These are phyloP conservation scores for Deuterostichococcus epilithicus DNA, from an alignment of 139 green algal species.

Conservation along the genomic window DNA sequence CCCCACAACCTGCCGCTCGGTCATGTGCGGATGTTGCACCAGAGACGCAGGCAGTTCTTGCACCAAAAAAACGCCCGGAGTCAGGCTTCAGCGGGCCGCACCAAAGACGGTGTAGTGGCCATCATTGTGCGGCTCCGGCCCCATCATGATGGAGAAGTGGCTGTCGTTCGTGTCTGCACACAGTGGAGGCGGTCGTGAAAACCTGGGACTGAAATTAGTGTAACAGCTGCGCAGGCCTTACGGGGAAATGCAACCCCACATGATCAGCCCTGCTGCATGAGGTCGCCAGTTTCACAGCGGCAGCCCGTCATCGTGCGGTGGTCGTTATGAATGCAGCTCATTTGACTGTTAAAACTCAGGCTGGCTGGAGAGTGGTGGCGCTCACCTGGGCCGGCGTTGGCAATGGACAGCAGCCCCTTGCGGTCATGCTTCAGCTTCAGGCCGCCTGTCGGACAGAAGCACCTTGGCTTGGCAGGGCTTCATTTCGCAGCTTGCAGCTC, in stretches of 20 bases:
- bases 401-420: constrained; percentile 60
- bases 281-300: too few relatives aligned
- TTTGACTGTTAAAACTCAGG: neutral
- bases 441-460: neutral
- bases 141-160: constrained; percentile 76
- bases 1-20: too few relatives aligned
- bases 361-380: neutral
- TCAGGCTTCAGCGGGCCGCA: too few relatives aligned
- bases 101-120: constrained; percentile 71
- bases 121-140: constrained; percentile 53
- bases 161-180: constrained; percentile 60
- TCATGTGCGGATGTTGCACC: too few relatives aligned
- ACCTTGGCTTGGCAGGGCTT: neutral
- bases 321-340: too few relatives aligned
- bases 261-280: too few relatives aligned
- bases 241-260: too few relatives aligned
- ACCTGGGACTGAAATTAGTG: too few relatives aligned
- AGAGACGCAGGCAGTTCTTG: too few relatives aligned
- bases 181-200: neutral
- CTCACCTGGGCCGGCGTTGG: constrained; percentile 36
- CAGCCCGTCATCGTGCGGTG: too few relatives aligned
- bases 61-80: too few relatives aligned
- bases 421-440: constrained; percentile 51
- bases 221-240: too few relatives aligned
- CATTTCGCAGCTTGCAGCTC: neutral